These are phyloP conservation scores for Arthrinium phaeospermum DNA, from an alignment of 2,329 filamentous ascomycete species.

Conservation along the genomic window DNA sequence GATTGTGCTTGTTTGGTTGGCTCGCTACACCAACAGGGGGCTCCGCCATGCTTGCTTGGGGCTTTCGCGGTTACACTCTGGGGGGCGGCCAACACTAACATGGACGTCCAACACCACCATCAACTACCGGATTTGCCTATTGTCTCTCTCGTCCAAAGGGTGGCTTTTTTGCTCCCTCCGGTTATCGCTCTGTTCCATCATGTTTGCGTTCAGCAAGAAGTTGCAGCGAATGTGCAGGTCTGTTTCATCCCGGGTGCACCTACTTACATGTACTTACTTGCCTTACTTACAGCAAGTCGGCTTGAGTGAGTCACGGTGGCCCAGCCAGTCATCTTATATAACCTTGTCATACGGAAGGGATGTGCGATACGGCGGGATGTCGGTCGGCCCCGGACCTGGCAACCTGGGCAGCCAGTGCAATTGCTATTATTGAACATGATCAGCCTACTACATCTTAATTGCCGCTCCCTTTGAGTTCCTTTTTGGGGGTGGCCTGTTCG, in stretches of 20 bases:
- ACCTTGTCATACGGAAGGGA: neutral
- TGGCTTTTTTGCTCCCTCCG: neutral
- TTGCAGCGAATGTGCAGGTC: neutral
- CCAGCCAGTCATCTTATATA: constrained; percentile 15
- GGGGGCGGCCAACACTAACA: constrained; percentile 9
- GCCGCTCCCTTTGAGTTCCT: neutral
- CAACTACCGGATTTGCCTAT: neutral
- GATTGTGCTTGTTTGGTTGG: neutral
- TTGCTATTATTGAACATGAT: neutral
- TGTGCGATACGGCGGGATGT: constrained; percentile 6
- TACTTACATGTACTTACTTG: too few relatives aligned
- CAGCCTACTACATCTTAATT: neutral
- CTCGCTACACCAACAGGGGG: neutral
- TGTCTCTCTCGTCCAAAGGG: neutral
- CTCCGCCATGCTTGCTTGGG: constrained; percentile 8
- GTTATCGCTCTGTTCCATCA: neutral
- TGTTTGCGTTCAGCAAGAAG: neutral
- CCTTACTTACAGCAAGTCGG: neutral
- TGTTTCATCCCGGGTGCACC: neutral
- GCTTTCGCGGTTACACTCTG: neutral
- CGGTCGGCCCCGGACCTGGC: neutral
- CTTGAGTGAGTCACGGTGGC: neutral
- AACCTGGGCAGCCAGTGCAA: neutral
- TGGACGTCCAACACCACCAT: neutral
- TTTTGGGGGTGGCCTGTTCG: neutral